phyloP scores from a whole-genome alignment of 2,329 filamentous ascomycete genomes.

The Pyricularia sp. region DNA sequence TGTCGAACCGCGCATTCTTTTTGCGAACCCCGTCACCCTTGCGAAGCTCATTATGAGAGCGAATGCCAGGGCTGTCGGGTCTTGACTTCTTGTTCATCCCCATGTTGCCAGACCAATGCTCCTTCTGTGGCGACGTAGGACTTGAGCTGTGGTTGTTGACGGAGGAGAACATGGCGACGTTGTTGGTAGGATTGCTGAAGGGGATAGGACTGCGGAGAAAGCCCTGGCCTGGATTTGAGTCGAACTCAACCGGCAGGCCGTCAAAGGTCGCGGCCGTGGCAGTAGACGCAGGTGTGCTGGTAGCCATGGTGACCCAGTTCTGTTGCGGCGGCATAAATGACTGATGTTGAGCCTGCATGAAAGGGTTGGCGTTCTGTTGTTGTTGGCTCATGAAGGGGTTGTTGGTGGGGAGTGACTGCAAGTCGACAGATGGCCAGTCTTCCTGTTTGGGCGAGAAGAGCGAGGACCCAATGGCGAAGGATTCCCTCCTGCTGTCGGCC shows the following conservation, averaged over 20 bases:
- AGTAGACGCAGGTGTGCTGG: constrained; percentile 33
- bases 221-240: constrained; percentile 26
- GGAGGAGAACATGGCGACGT: constrained; percentile 40
- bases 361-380: constrained; percentile 48
- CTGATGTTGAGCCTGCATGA: constrained; percentile 36
- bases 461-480: constrained; percentile 42
- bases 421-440: constrained; percentile 47
- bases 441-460: constrained; percentile 55
- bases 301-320: constrained; percentile 48
- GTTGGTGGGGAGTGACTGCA: constrained; percentile 50
- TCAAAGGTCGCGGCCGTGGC: constrained; percentile 64
- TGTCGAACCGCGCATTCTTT: constrained; percentile 98
- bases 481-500: constrained; percentile 49
- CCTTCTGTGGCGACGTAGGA: constrained; percentile 44
- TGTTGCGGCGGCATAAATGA: constrained; percentile 25
- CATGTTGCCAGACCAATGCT: constrained; percentile 38
- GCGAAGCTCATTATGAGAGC: constrained; percentile 63
- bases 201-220: constrained; percentile 40
- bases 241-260: constrained; percentile 43
- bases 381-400: constrained; percentile 51
- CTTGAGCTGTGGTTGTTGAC: constrained; percentile 31
- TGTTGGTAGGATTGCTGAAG: constrained; percentile 37
- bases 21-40: constrained; percentile 86
- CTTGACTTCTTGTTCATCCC: constrained; percentile 47
- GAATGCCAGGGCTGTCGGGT: constrained; percentile 54